phyloP scores from a whole-genome alignment of 2,329 filamentous ascomycete species.

The Diaporthe vaccinii region DNA sequence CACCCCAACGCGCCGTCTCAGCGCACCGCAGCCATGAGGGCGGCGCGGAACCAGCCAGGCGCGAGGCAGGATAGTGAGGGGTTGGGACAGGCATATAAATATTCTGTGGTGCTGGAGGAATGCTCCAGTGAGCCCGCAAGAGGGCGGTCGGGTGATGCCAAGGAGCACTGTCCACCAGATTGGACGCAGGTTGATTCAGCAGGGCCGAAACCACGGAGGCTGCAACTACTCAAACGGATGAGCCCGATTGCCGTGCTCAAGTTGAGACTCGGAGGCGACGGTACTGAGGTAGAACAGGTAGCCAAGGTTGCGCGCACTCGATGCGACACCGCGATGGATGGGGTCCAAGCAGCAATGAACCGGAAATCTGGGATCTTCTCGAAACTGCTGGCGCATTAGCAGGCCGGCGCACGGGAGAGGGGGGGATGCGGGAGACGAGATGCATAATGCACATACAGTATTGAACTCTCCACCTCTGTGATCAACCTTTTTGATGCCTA shows the following conservation, averaged over 20 bases:
- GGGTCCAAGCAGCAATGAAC: neutral
- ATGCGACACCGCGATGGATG: neutral
- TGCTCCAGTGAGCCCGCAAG: conserved; percentile 3
- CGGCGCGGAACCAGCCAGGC: neutral
- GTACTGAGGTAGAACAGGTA: neutral
- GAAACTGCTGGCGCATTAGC: conserved; percentile 29
- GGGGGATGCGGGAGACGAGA: neutral
- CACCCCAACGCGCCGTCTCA: conserved; percentile 2
- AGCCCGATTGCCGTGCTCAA: conserved; percentile 16
- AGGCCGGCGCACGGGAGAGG: neutral
- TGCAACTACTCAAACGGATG: neutral
- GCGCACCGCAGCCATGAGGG: neutral
- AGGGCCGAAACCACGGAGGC: neutral
- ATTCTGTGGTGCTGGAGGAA: conserved; percentile 23
- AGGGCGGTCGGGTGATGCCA: neutral
- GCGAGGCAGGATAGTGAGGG: neutral
- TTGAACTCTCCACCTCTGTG: neutral
- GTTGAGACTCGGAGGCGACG: conserved; percentile 5
- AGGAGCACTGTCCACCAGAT: conserved; percentile 3
- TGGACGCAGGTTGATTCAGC: conserved; percentile 3
- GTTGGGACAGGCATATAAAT: neutral
- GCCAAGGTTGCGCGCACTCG: neutral
- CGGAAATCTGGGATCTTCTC: conserved; percentile 13
- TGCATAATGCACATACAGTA: conserved; percentile 24
- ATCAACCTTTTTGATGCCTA: neutral